Base-by-base conservation (phyloP, 768 basidiomycete species). In the Naganishia vaughanmartiniae region DNA sequence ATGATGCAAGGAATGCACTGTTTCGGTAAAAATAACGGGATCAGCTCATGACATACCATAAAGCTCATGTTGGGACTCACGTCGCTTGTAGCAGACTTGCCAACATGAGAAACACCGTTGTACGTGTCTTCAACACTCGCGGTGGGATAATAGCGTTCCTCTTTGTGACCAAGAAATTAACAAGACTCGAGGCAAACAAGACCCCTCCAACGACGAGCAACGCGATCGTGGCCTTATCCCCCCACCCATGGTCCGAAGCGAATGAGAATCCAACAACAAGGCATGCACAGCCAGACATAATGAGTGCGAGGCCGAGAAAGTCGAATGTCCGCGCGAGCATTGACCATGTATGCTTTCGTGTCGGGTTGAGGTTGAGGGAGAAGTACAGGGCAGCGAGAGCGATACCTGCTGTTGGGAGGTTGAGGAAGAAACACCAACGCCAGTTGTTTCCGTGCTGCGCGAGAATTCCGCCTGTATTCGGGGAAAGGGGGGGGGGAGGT, bases 91-190 rank as follows among this genome's bases (percentile, higher is more conserved):
- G 66, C 65, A 78, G 73, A 34, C 74, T 66, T 1, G 75, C 76
- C 39, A 80, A 60, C n/a, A 76, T 67, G 60, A 79, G 77, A 71
- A 78, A 76, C 10, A 74, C 68, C 15, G 80, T 75, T 26, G 80
- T 81, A 14, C 80, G 73, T 33, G 65, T 79, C 60, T 75, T 78
- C 71, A 84, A 76, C 31, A 83, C 56, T 3, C 82, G 74, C 5
- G 80, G 77, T 6, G 83, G 82, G 12, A 84, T 77, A 55, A 84
- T 78, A 0, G 83, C 76, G 19, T 77, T 76, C 2, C 80, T 74
- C 66, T 81, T 83, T 1, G 82, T 84, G 4, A 74, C 69, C 26
- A 78, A n/a, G 45, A 74, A 80, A n/a, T 75, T 74, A 0, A 69
- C 46, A n/a, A 80, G 67, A 7, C 69, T 53, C 5, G 70, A 54